A percentile compares a stretch with the other conserved stretches of the same genome.
Conservation (phyloP, 2,329 filamentous ascomycete genomes). For the Thyridium curvatum region DNA sequence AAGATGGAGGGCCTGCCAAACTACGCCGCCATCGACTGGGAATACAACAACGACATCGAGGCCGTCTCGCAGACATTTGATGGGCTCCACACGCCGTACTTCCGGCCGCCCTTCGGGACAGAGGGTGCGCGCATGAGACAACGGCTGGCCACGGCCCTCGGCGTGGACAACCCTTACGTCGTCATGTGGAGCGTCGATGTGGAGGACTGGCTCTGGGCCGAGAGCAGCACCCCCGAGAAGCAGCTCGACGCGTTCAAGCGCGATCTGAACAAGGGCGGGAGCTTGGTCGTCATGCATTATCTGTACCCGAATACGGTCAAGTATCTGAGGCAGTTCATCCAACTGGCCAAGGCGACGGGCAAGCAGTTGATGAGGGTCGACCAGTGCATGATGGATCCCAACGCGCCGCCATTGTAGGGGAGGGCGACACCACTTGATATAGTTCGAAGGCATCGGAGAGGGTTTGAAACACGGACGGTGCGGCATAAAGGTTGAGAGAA, state of each 20-base stretch:
- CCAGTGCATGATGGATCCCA: constrained; percentile 28
- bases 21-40: constrained; percentile 52
- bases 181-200: constrained; percentile 66
- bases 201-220: constrained; percentile 65
- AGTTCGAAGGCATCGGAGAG: no score
- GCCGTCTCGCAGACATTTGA: constrained; percentile 34
- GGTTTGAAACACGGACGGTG: no score
- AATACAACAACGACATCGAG: constrained; percentile 50
- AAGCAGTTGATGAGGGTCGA: constrained; percentile 40
- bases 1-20: constrained; percentile 53
- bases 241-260: constrained; percentile 60
- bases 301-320: constrained; percentile 57
- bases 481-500: no score
- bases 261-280: constrained; percentile 55
- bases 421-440: no score
- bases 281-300: constrained; percentile 64
- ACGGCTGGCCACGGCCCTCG: constrained; percentile 47
- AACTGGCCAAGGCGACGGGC: constrained; percentile 55
- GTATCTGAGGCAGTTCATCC: constrained; percentile 60
- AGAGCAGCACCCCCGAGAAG: constrained; percentile 55
- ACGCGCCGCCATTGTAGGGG: constrained; percentile 19
- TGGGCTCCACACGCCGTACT: constrained; percentile 39
- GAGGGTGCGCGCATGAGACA: constrained; percentile 62
- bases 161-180: constrained; percentile 46
- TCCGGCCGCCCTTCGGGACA: constrained; percentile 64